Evolutionary conservation across 2,329 filamentous ascomycete species (phyloP), one percentile per base, ranked within the genome.

Genomic region (Trichoderma sp.): DNA sequence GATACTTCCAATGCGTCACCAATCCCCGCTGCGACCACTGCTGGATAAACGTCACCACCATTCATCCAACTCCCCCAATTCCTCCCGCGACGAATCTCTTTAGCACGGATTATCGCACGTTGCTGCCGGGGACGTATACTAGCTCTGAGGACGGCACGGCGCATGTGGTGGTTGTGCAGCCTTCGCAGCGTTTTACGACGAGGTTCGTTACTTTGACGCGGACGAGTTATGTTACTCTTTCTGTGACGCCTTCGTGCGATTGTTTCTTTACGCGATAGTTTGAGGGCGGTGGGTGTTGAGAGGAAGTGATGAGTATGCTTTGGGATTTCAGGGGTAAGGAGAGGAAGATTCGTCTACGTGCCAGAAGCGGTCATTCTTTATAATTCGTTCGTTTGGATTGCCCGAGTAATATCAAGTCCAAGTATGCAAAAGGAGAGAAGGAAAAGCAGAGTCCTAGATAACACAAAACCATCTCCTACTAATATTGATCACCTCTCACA

Each of bases 1-100:
- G 81, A 63, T 82, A 79, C 71, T 80, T 81, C n/a, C 79, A 82
- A 68, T 82, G 81, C 65, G 56, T 82, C 63, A 79, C 81, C 3
- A 79, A 81, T 18, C 72, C 78, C 3, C 74, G 74, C 12, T 82
- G 81, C 31, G 79, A 81, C 24, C 75, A 76, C 4, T 82, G 81
- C 73, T 80, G 79, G 75, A 59, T 68, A 53, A 77, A 14, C 31
- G 56, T 69, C 1, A 60, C 76, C 6, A 24, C 33, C 2, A 77
- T 41, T 2, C 80, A 5, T 59, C 75, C 75, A 33, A 75, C 77
- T 0, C 76, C 73, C 1, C 12, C 75, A 16, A 56, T 29, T 14
- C 65, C 12, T 56, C 50, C 63, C 3, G 29, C 27, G 3, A 71
- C 72, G 27, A 62, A 66, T 3, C 50, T 74, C 14, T 29, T 74